Evolutionary conservation across 805 yeast species (phyloP).

Genomic region (Starmerella scarabaei): DNA sequence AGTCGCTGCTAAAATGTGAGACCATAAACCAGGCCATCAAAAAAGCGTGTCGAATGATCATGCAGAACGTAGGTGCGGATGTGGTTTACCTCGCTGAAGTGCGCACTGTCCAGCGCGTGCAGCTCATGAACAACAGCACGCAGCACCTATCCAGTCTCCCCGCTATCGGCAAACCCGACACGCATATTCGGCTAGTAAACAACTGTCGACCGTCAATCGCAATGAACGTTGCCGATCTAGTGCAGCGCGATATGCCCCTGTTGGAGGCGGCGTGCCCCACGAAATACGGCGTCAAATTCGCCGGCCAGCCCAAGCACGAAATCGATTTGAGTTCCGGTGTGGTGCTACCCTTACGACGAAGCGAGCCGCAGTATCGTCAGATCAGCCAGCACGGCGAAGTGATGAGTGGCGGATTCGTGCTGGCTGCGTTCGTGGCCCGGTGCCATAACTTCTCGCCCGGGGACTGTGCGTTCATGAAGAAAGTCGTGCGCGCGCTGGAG

Average conservation of each 20-base stretch:
- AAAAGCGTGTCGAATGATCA: constrained; percentile 22
- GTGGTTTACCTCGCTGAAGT: constrained; percentile 23
- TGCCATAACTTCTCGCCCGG: constrained; percentile 22
- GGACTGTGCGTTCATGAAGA: constrained; percentile 24
- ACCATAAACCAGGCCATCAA: constrained; percentile 20
- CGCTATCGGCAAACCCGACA: neutral
- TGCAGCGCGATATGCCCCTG: neutral
- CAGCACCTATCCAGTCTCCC: neutral
- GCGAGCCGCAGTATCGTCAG: neutral
- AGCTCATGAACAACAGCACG: too few relatives aligned
- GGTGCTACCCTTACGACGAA: constrained; percentile 14
- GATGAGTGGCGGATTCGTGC: constrained; percentile 20
- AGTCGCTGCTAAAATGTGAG: constrained; percentile 18
- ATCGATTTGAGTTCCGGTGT: constrained; percentile 6
- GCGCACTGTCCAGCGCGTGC: constrained; percentile 1
- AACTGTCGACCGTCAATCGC: constrained; percentile 2
- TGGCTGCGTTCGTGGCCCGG: constrained; percentile 21
- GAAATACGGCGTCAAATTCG: constrained; percentile 10
- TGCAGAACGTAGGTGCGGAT: constrained; percentile 19
- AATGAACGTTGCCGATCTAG: neutral
- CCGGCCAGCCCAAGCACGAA: neutral
- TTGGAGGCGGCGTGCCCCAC: constrained; percentile 9
- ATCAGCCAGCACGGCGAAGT: neutral
- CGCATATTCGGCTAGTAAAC: constrained; percentile 3
- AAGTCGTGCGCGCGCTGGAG: constrained; percentile 23